A percentile compares a stretch with the other conserved stretches of the same genome.
Evolutionary conservation across 179 eudicot genomes (phyloP).

Genomic region (Beta macrorhiza): DNA sequence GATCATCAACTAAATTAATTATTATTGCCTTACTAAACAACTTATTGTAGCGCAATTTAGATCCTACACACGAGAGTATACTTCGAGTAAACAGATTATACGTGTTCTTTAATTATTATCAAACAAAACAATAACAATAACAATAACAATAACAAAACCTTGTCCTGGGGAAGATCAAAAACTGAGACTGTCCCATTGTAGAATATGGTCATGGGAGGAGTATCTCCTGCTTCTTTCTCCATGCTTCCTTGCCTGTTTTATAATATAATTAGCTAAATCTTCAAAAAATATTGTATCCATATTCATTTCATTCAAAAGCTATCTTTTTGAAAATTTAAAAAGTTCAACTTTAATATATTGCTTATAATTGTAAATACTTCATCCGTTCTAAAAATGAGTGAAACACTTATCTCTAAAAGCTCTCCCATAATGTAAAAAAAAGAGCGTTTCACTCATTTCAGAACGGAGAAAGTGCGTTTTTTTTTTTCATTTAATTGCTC

Average conservation of each 20-base stretch:
- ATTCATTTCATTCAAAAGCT: no score
- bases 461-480: no score
- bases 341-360: no score
- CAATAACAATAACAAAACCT: conserved; percentile 32
- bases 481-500: no score
- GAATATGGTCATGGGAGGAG: conserved; percentile 58
- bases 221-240: conserved; percentile 19
- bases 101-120: neutral
- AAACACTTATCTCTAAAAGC: no score
- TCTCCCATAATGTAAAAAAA: no score
- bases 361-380: no score
- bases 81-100: no score
- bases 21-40: neutral
- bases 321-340: no score
- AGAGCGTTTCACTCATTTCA: no score
- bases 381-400: no score
- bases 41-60: neutral
- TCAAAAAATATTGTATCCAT: neutral
- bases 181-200: conserved; percentile 62
- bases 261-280: neutral
- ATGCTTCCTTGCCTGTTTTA: neutral
- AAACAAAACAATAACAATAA: neutral
- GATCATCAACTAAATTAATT: neutral
- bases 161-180: conserved; percentile 43
- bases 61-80: neutral